Percentiles rank a stretch among this genome's conserved stretches.
Conservation (phyloP, 208 protist genomes). For the Leishmania major region DNA sequence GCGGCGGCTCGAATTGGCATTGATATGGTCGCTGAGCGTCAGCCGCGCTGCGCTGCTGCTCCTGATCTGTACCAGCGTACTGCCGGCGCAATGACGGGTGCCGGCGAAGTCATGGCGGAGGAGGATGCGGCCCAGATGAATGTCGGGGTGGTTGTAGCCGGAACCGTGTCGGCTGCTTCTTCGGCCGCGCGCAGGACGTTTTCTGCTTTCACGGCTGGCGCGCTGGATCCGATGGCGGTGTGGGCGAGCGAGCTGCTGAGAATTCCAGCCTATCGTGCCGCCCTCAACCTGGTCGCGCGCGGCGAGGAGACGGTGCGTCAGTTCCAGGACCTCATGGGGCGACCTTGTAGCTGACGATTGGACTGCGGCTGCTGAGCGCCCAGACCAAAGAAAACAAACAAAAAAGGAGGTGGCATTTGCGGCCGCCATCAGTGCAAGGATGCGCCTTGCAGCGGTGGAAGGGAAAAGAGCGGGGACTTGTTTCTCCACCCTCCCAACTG, state of each 20-base stretch:
- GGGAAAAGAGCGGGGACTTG: neutral
- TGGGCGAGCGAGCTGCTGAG: conserved; percentile 50
- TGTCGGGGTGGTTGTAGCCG: neutral
- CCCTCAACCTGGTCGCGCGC: conserved; percentile 4
- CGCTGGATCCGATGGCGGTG: conserved; percentile 63
- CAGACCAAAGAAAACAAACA: neutral
- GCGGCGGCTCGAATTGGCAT: conserved; percentile 29
- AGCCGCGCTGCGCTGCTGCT: conserved; percentile 14
- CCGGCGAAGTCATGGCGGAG: conserved; percentile 6
- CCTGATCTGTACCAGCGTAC: conserved; percentile 23
- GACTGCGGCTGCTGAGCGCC: neutral
- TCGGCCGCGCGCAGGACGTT: conserved; percentile 9
- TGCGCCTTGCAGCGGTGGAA: neutral
- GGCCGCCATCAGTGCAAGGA: neutral
- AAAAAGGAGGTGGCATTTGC: neutral
- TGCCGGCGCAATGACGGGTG: neutral
- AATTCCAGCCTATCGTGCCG: conserved; percentile 14
- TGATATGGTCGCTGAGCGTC: conserved; percentile 13
- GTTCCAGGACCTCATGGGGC: conserved; percentile 8
- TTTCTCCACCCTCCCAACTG: neutral
- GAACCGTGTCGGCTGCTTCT: neutral
- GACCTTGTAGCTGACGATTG: neutral
- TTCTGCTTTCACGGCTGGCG: conserved; percentile 60
- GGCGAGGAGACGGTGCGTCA: conserved; percentile 18
- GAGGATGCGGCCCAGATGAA: neutral